phyloP scores from a whole-genome alignment of 805 yeast genomes.

The Monosporozyma aquatica region DNA sequence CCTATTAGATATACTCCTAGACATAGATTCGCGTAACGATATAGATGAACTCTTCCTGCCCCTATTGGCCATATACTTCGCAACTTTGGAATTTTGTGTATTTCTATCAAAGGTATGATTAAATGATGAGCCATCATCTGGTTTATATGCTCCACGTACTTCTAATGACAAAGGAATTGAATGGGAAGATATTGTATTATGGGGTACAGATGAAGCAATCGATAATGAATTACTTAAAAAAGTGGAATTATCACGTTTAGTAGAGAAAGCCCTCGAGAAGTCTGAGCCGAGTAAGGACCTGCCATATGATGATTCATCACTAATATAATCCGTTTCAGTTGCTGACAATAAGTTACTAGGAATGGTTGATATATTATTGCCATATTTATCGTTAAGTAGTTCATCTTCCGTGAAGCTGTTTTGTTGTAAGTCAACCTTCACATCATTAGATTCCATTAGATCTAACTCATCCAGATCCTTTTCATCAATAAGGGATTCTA shows the following conservation, averaged over 20 bases:
- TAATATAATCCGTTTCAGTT: slow-evolving; percentile 6
- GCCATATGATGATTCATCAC: slow-evolving; percentile 28
- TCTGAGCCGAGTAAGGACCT: slow-evolving; percentile 30
- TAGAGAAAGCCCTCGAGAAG: slow-evolving; percentile 16
- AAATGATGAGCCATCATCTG: slow-evolving; percentile 19
- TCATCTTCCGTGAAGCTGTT: slow-evolving; percentile 2
- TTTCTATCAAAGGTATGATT: slow-evolving; percentile 22
- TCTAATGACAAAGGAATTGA: slow-evolving; percentile 22
- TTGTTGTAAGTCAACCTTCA: neutral
- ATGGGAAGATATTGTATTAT: slow-evolving; percentile 16
- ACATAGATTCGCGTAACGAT: slow-evolving; percentile 6
- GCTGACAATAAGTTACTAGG: slow-evolving; percentile 6
- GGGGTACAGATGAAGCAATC: slow-evolving; percentile 15
- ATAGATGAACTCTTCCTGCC: slow-evolving; percentile 9
- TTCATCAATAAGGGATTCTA: slow-evolving; percentile 28
- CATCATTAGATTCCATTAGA: slow-evolving; percentile 6
- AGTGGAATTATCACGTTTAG: slow-evolving; percentile 10
- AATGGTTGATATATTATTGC: slow-evolving; percentile 2
- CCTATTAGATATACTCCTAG: slow-evolving; percentile 8
- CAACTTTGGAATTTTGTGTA: slow-evolving; percentile 12
- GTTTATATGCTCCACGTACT: slow-evolving; percentile 18
- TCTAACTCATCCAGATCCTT: slow-evolving; percentile 24
- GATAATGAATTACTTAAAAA: slow-evolving; percentile 11
- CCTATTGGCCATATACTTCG: slow-evolving; percentile 4
- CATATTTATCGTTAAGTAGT: neutral